Base-by-base conservation (phyloP, 345 rosid genomes). In the Lenwebbia sp. region DNA sequence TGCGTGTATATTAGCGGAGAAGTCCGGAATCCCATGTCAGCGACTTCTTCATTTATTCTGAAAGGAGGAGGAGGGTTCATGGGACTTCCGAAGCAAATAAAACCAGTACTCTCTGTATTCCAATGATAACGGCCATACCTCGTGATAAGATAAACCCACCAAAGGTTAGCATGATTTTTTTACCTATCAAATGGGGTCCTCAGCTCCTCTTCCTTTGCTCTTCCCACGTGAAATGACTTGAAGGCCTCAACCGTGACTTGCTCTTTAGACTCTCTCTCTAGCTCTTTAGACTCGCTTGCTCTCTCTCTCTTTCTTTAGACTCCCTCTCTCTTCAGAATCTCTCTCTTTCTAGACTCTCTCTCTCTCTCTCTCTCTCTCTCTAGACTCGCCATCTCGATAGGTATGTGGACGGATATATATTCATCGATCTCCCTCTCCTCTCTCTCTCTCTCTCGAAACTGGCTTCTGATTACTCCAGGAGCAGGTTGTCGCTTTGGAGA, bases 1-100 rank as follows among this genome's bases (percentile, higher is more conserved):
- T 93, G 94, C 26, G 85, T 91, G 84, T 92, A 94, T 95, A 93
- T 93, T 87, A 94, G 1, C 7, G 95, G 97, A 37, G 96, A 94
- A n/a, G 89, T 52, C 94, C 94, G 93, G 87, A 88, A 93, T 89
- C 94, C 96, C 95, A 93, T 17, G 86, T 84, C 90, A 92, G 85
- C 95, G 95, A 94, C 86, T 90, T 85, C 82, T 93, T 93, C 26
- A 94, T 88, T 82, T 88, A 82, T 51, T 86, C 95, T 94, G 90
- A 50, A 54, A 60, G 25, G 30, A 65, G 19, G 76, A 30, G 6
- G 6, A 65, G 25, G 76, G 76, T 33, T 74, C 84, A 47, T 82
- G 12, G 41, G 84, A n/a, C 56, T 82, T 51, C 22, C 3, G 41
- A 82, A 19, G 40, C 50, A 51, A 37, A 50, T 50, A 40, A 22